These are phyloP conservation scores for Epichloe hybrida DNA, from an alignment of 2,329 filamentous ascomycete species.

Conservation along the genomic window DNA sequence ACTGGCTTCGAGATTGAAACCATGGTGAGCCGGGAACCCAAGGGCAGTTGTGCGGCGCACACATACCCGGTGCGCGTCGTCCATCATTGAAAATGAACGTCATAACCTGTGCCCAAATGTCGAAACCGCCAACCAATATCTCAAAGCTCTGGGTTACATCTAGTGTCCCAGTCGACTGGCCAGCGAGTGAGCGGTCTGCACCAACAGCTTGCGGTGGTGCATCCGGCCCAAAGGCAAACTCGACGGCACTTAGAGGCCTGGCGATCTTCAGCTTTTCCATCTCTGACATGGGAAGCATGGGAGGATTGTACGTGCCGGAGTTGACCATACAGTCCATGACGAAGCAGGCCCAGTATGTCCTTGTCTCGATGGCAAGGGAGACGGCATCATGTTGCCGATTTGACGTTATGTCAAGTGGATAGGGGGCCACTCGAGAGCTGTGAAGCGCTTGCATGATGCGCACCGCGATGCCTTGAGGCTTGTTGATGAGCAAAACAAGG, in stretches of 20 bases:
- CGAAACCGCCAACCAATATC: slow-evolving; percentile 27
- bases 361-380: slow-evolving; percentile 20
- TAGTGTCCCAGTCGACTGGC: slow-evolving; percentile 8
- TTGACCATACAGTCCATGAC: slow-evolving; percentile 31
- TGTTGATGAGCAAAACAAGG: neutral
- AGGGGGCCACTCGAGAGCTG: slow-evolving; percentile 15
- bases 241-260: slow-evolving; percentile 19
- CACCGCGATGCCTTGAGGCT: slow-evolving; percentile 20
- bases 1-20: slow-evolving; percentile 14
- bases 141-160: slow-evolving; percentile 18
- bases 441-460: slow-evolving; percentile 25
- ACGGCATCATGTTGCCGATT: slow-evolving; percentile 10
- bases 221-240: slow-evolving; percentile 26
- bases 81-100: slow-evolving; percentile 29
- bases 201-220: slow-evolving; percentile 3
- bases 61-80: slow-evolving; percentile 25
- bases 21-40: slow-evolving; percentile 25
- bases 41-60: slow-evolving; percentile 23
- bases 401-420: slow-evolving; percentile 13
- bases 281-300: slow-evolving; percentile 21
- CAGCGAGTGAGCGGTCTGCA: slow-evolving; percentile 1
- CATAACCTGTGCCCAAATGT: slow-evolving; percentile 29
- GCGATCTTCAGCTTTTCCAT: slow-evolving; percentile 21
- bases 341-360: slow-evolving; percentile 32
- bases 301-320: slow-evolving; percentile 25